Evolutionary conservation across 2,329 filamentous ascomycete genomes (phyloP).

Genomic region (Macrophomina tecta): DNA sequence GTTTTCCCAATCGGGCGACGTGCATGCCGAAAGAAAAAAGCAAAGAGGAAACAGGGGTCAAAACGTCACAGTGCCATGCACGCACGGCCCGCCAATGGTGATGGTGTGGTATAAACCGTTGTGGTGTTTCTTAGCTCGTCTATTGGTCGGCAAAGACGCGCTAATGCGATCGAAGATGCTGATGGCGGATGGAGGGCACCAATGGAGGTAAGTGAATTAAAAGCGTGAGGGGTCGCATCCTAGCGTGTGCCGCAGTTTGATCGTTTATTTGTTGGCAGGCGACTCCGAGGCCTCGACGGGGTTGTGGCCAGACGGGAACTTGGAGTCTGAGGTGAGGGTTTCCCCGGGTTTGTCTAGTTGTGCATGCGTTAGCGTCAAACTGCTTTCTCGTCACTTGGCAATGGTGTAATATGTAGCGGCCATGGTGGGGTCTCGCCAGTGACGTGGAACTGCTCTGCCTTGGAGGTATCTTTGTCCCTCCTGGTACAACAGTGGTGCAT

Average conservation of each 20-base stretch:
- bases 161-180: conserved; percentile 8
- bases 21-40: conserved; percentile 19
- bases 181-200: neutral
- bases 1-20: conserved; percentile 5
- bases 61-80: conserved; percentile 16
- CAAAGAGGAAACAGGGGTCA: neutral
- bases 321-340: conserved; percentile 57
- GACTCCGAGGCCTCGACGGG: conserved; percentile 49
- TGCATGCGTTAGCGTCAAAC: conserved; percentile 30
- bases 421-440: neutral
- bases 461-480: conserved; percentile 5
- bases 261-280: conserved; percentile 21
- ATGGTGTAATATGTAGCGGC: neutral
- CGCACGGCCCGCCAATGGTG: conserved; percentile 12
- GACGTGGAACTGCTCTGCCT: neutral
- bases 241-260: neutral
- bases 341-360: conserved; percentile 60
- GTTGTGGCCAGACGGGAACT: conserved; percentile 52
- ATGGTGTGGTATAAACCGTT: neutral
- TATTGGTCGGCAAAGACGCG: conserved; percentile 8
- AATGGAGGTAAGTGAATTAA: neutral
- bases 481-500: conserved; percentile 14
- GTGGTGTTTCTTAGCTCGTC: neutral
- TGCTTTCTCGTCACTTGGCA: neutral
- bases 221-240: conserved; percentile 1